Evolutionary conservation across 805 yeast genomes (phyloP).

Genomic region (Saccharomycopsis sp.): DNA sequence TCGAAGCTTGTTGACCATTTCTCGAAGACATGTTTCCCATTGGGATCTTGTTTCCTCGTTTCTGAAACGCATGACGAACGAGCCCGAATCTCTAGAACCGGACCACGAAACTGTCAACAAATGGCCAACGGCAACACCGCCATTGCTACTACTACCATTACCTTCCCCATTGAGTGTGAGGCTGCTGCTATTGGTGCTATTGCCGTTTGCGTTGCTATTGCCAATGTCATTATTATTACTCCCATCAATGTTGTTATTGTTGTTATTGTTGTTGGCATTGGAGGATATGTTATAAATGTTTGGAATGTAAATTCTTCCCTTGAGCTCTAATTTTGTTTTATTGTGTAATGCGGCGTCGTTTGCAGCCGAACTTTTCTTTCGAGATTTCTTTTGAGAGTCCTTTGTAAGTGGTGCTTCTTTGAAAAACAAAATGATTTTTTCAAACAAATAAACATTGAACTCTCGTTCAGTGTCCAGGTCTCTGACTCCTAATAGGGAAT

Average conservation of each 20-base stretch:
- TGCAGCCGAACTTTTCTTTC: constrained; percentile 40
- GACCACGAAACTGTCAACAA: constrained; percentile 66
- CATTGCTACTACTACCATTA: no score
- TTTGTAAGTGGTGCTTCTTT: constrained; percentile 42
- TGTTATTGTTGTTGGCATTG: constrained; percentile 24
- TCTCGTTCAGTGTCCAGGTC: constrained; percentile 74
- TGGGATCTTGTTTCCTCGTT: constrained; percentile 76
- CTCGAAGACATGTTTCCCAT: constrained; percentile 66
- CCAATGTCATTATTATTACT: no score
- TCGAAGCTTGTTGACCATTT: constrained; percentile 30
- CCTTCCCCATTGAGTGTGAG: constrained; percentile 28
- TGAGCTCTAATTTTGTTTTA: constrained; percentile 45
- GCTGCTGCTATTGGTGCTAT: no score
- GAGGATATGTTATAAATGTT: constrained; percentile 42
- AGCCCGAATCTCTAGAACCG: constrained; percentile 81
- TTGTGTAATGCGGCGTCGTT: constrained; percentile 26
- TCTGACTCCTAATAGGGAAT: constrained; percentile 59
- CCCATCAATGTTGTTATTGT: no score
- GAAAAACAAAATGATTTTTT: constrained; percentile 54
- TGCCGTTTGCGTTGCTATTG: no score
- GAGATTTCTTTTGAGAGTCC: constrained; percentile 36
- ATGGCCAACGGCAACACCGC: constrained; percentile 35
- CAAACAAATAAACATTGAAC: constrained; percentile 83
- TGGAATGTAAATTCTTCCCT: constrained; percentile 75
- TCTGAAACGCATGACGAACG: constrained; percentile 71